These are phyloP conservation scores for Cyclaneusma minus DNA, from an alignment of 2,329 filamentous ascomycete genomes.

Conservation along the genomic window DNA sequence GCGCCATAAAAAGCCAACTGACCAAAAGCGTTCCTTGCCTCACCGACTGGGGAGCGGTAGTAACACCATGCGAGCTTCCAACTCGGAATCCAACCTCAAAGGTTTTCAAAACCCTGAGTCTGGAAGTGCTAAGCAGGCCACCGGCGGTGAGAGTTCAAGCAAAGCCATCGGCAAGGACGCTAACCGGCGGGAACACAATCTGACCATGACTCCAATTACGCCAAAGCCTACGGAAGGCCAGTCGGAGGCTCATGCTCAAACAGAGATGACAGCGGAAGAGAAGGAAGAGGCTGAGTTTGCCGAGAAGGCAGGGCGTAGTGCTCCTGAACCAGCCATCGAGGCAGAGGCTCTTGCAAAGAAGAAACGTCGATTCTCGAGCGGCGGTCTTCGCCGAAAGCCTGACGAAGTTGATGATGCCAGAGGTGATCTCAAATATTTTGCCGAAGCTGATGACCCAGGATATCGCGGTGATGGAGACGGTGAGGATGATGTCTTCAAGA, in stretches of 20 bases:
- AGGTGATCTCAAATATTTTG: constrained; percentile 78
- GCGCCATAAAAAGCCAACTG: constrained; percentile 50
- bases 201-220: no score
- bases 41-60: constrained; percentile 27
- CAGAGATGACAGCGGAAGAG: constrained; percentile 17
- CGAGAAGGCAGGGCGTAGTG: constrained; percentile 43
- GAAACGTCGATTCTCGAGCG: constrained; percentile 72
- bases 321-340: constrained; percentile 41
- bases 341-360: constrained; percentile 18
- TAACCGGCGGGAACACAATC: constrained; percentile 1
- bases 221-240: constrained; percentile 4
- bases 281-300: constrained; percentile 12
- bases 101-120: constrained; percentile 4
- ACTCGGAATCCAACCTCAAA: constrained; percentile 17
- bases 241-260: constrained; percentile 6
- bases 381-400: constrained; percentile 61
- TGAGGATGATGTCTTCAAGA: constrained; percentile 53
- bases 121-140: constrained; percentile 5
- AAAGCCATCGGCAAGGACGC: constrained; percentile 1
- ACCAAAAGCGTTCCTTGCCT: constrained; percentile 49
- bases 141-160: constrained; percentile 3
- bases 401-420: constrained; percentile 54
- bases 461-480: constrained; percentile 59
- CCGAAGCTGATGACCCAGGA: constrained; percentile 73
- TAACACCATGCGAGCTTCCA: constrained; percentile 13